Percentiles rank a stretch among this genome's conserved stretches.
These are phyloP conservation scores for Globisporangium perplexum DNA, from an alignment of 352 stramenopile genomes.

Conservation along the genomic window DNA sequence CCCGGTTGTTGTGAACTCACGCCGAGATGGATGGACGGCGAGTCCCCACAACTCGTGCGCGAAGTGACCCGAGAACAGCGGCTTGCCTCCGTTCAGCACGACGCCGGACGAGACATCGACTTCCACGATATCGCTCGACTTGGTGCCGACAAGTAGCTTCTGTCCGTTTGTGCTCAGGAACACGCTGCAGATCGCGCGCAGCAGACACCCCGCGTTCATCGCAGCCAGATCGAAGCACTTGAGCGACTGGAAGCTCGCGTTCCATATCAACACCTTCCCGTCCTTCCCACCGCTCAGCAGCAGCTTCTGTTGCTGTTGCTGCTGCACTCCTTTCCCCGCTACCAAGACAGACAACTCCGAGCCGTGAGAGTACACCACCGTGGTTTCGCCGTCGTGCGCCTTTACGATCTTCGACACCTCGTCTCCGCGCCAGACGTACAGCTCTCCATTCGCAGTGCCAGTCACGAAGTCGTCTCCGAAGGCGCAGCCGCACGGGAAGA, in stretches of 20 bases:
- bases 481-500: slow-evolving; percentile 36
- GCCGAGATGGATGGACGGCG: slow-evolving; percentile 56
- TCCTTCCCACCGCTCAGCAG: slow-evolving; percentile 70
- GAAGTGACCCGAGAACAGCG: slow-evolving; percentile 64
- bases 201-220: slow-evolving; percentile 30
- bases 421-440: slow-evolving; percentile 55
- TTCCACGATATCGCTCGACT: slow-evolving; percentile 86
- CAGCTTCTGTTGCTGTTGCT: slow-evolving; percentile 11
- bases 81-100: slow-evolving; percentile 29
- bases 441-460: slow-evolving; percentile 37
- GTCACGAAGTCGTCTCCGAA: slow-evolving; percentile 52
- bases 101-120: slow-evolving; percentile 33
- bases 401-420: slow-evolving; percentile 49
- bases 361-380: slow-evolving; percentile 24
- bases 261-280: slow-evolving; percentile 66
- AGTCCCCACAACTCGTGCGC: slow-evolving; percentile 76
- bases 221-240: slow-evolving; percentile 54
- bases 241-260: slow-evolving; percentile 55
- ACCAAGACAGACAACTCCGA: not conserved
- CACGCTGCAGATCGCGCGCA: slow-evolving; percentile 36
- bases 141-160: slow-evolving; percentile 78
- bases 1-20: slow-evolving; percentile 63
- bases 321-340: not conserved
- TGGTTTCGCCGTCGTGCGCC: slow-evolving; percentile 51
- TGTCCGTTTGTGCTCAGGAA: slow-evolving; percentile 32